Base-by-base conservation (phyloP, 805 yeast genomes). In the Wickerhamomyces silvicola region DNA sequence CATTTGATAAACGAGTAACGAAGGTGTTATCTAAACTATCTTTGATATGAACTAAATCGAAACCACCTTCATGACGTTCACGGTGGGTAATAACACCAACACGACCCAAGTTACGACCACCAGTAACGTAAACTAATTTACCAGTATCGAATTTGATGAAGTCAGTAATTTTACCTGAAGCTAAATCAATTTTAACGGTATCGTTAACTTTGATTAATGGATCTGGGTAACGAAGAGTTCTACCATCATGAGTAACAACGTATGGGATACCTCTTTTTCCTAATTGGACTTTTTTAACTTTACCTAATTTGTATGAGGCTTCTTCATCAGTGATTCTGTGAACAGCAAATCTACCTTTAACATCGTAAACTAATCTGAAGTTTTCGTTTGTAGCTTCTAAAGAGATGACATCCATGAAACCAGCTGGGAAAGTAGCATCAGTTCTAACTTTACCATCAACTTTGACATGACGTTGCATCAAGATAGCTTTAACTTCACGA, bases 391-490 rank as follows among this genome's bases (percentile, higher is more conserved):
- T 90, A 65, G 95, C 95, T 66, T 90, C 97, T 62, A 90, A 75
- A 52, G 95, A 56, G 72, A 90, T 86, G 57, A 92, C 97, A 67
- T 90, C 98, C 97, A 88, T 88, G 85, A 92, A 90, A 62, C 98
- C 98, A 63, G 97, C 83, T 68, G 98, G 98, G 95, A 64, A 90
- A 52, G 97, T 92, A 50, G 95, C 66, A 69, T 92, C 97, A 57
- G 98, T 90, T 86, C 97, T 88, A 58, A 90, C 97, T 79, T 90
- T 90, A 68, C 94, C 95, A 68, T 90, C 98, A 56, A 92, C 97
- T 76, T 88, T 82, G 62, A 88, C 96, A 57, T 86, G 94, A 70
- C 95, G 84, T 78, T 88, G 94, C 95, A 85, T 85, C 68, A 90
- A 75, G 70, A 88, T 90, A 57, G 96, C 95, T 74, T 85, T 90